Conservation (phyloP, 164 flowering plant genomes). For the Malania oleifera region DNA sequence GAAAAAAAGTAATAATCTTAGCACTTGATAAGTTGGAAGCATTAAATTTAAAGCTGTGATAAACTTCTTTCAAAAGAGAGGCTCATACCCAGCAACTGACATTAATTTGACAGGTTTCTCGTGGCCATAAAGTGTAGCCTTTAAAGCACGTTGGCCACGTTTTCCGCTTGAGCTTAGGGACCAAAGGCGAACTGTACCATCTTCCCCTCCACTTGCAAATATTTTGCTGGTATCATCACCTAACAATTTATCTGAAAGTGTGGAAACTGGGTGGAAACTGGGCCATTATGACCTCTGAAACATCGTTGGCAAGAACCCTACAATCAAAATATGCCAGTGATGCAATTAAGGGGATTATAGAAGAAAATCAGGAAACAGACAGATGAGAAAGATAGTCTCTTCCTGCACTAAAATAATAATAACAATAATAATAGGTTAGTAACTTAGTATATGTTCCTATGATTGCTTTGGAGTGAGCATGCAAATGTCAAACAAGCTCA, state of each 20-base stretch:
- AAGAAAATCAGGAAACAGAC: background rate
- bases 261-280: conserved; percentile 49
- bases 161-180: conserved; percentile 57
- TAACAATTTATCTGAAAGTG: conserved; percentile 48
- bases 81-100: conserved; percentile 63
- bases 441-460: background rate
- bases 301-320: conserved; percentile 46
- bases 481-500: background rate
- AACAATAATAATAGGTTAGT: background rate
- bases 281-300: conserved; percentile 50
- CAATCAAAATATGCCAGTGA: conserved; percentile 11
- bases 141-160: conserved; percentile 57
- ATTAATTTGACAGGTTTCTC: conserved; percentile 47
- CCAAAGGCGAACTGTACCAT: conserved; percentile 78
- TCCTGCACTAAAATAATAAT: background rate
- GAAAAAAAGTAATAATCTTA: too few relatives aligned
- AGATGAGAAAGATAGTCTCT: background rate
- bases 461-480: background rate
- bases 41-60: background rate
- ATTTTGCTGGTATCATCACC: conserved; percentile 38
- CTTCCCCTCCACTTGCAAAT: conserved; percentile 73
- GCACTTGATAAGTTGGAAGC: background rate
- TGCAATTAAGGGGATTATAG: background rate
- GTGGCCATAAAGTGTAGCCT: conserved; percentile 61
- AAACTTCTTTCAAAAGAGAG: background rate